Base-by-base conservation (phyloP, 2,329 filamentous ascomycete genomes). In the Harringtonia lauricola region DNA sequence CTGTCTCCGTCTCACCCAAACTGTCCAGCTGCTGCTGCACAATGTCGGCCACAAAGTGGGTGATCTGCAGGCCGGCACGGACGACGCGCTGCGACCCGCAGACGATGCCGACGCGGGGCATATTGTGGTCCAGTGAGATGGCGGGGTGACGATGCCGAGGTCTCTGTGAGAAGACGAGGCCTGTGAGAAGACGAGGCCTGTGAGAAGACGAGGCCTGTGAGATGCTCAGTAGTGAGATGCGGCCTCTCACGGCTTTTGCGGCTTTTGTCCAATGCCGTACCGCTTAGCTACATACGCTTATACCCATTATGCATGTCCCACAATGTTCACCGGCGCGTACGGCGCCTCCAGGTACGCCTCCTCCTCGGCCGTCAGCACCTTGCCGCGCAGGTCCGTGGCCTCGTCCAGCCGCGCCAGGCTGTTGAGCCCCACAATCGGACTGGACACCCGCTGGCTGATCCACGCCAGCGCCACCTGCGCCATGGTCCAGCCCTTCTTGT, bases 401-500 rank as follows among this genome's bases (percentile, higher is more conserved):
- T 83, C 76, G 31, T 80, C 72, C 38, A 83, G 70, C 17, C 79
- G 63, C 48, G 68, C 64, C 34, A 70, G 63, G 39, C 66, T 79
- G 47, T 66, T 72, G 50, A 83, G 63, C 0, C 80, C 79, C 41
- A 81, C 63, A 46, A 83, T 81, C 1, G 77, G 78, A 49, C 67
- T 73, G 21, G 66, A 59, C 7, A 71, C 68, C 36, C 68, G 63
- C 49, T 68, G 66, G 49, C 74, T 61, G 41, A 71, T 68, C 81
- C 81, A 84, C 3, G 76, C 78, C 43, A 80, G 65, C 1, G 76
- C 70, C n/a, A 84, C 71, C 46, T 80, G 71, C 36, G 44, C 35
- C 46, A 47, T 47, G 40, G 47, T 44, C 46, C 41, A 45, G 22
- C 39, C 47, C 24, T 37, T 42, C 21, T 45, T 45, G 17, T 17